Evolutionary conservation across 2,329 filamentous ascomycete species (phyloP).

Genomic region (Colletotrichum spaethianum): DNA sequence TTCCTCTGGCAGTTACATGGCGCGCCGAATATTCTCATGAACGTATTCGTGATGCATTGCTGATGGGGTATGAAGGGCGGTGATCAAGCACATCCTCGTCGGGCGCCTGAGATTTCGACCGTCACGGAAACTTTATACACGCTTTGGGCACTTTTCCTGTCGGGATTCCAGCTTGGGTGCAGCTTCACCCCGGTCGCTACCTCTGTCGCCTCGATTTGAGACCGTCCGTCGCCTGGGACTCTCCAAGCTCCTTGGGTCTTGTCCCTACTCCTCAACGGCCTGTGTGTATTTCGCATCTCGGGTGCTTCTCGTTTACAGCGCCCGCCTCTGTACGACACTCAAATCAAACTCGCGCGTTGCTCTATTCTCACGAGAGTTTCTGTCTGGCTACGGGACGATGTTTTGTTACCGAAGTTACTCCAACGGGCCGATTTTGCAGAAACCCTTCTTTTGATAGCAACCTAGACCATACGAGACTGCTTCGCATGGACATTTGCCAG

Average conservation of each 20-base stretch:
- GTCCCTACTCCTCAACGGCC: not conserved
- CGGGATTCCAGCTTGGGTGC: not conserved
- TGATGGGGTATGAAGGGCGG: not conserved
- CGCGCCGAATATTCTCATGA: not conserved
- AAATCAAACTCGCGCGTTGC: not conserved
- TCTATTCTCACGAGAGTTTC: not conserved
- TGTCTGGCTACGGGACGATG: not conserved
- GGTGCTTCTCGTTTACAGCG: not conserved
- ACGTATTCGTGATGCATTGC: not conserved
- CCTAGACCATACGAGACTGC: not conserved
- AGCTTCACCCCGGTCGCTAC: conserved; percentile 15
- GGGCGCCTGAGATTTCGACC: conserved; percentile 6
- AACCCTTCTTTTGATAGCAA: not conserved
- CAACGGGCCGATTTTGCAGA: not conserved
- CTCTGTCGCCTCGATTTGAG: conserved; percentile 6
- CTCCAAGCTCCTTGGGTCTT: not conserved
- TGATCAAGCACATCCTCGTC: conserved; percentile 9
- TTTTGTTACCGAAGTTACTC: too few relatives aligned
- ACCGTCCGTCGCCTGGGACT: not conserved
- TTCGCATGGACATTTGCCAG: not conserved
- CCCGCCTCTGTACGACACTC: not conserved
- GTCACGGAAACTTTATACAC: conserved; percentile 27
- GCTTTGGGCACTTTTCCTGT: conserved; percentile 24
- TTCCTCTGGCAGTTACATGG: not conserved
- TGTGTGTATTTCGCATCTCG: too few relatives aligned